Conservation (phyloP, 192 early-diverging fungal genomes). For the Dissophora globulifera region DNA sequence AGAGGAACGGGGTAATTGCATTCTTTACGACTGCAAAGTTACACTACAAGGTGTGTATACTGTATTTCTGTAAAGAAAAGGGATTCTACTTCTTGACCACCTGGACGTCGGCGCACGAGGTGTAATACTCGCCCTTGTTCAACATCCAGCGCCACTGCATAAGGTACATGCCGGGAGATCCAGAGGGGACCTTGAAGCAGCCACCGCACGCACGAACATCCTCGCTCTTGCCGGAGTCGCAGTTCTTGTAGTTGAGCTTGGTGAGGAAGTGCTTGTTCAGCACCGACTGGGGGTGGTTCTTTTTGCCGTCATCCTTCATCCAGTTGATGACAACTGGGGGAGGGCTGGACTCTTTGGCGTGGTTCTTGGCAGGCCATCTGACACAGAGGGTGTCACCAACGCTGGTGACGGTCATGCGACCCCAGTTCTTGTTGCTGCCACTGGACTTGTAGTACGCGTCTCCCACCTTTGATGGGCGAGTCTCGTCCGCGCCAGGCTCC, state of each 20-base stretch:
- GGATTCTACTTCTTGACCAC: constrained; percentile 7
- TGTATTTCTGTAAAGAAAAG: too few species aligned
- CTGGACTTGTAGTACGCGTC: too few species aligned
- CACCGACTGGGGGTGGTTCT: constrained; percentile 30
- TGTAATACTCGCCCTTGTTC: constrained; percentile 51
- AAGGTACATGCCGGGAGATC: constrained; percentile 35
- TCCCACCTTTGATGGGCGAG: too few species aligned
- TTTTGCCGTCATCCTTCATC: constrained; percentile 28
- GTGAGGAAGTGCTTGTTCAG: constrained; percentile 33
- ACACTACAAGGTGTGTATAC: too few species aligned
- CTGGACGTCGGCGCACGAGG: constrained; percentile 41
- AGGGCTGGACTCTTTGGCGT: constrained; percentile 27
- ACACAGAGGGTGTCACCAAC: constrained; percentile 48
- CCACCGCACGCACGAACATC: constrained; percentile 48
- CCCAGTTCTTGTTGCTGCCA: constrained; percentile 45
- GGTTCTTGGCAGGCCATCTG: constrained; percentile 54
- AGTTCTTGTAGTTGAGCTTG: constrained; percentile 29
- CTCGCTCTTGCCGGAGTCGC: constrained; percentile 20
- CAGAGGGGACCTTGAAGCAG: constrained; percentile 47
- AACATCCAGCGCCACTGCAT: constrained; percentile 54
- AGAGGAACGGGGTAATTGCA: too few species aligned
- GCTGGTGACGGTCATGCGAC: constrained; percentile 38
- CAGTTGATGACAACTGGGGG: constrained; percentile 30
- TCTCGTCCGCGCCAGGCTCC: constrained; percentile 43
- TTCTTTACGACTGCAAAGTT: too few species aligned